phyloP scores from a whole-genome alignment of 129 eudicot species.

The Artemisia annua region DNA sequence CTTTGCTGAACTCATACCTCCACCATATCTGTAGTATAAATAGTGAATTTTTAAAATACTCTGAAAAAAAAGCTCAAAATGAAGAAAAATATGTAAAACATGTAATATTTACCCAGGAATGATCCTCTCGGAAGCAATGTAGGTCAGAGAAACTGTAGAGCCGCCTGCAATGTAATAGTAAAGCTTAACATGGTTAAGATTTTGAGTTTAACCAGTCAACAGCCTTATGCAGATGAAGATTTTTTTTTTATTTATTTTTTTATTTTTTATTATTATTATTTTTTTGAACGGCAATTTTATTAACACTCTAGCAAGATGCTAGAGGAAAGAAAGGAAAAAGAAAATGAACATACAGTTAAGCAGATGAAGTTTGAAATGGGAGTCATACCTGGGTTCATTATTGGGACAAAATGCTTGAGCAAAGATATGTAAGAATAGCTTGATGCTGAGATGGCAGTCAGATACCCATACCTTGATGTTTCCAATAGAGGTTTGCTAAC shows the following conservation, averaged over 20 bases:
- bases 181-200: background rate
- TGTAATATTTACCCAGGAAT: conserved; percentile 10
- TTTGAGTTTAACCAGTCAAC: background rate
- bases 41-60: background rate
- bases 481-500: conserved; percentile 18
- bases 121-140: conserved; percentile 21
- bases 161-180: conserved; percentile 11
- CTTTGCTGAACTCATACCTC: conserved; percentile 98
- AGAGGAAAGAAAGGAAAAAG: no score
- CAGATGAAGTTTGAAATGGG: background rate
- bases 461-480: conserved; percentile 21
- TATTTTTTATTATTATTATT: no score
- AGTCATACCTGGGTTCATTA: conserved; percentile 19
- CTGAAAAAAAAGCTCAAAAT: background rate
- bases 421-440: conserved; percentile 18
- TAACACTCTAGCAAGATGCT: no score
- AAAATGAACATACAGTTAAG: no score
- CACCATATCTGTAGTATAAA: conserved; percentile 62
- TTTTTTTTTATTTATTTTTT: no score
- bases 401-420: conserved; percentile 19
- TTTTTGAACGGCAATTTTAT: no score
- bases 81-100: background rate
- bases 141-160: conserved; percentile 16
- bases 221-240: background rate
- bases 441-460: conserved; percentile 19